Conservation (phyloP, 1,284 basidiomycete genomes). For the Meripilus lineatus region DNA sequence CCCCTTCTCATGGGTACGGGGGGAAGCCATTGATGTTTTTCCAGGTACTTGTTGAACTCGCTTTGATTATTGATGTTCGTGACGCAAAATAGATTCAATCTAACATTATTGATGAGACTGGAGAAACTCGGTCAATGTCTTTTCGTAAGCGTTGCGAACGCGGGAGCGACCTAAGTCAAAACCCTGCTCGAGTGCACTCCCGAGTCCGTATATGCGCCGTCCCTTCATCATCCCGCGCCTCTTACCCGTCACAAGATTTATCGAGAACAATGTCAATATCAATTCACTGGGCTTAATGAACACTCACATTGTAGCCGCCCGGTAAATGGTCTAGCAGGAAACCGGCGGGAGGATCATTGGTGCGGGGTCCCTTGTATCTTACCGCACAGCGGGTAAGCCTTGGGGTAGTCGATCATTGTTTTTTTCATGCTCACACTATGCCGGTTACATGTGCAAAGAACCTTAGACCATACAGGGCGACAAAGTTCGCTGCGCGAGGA, state of each 20-base stretch:
- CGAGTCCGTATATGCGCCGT: constrained; percentile 19
- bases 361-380: constrained; percentile 29
- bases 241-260: constrained; percentile 25
- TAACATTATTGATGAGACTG: constrained; percentile 27
- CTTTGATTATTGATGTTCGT: constrained; percentile 18
- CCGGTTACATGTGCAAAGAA: constrained; percentile 18
- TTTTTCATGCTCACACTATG: constrained; percentile 8
- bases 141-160: constrained; percentile 36
- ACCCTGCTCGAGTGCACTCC: constrained; percentile 28
- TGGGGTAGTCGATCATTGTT: neutral
- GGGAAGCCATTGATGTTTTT: constrained; percentile 26
- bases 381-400: constrained; percentile 24
- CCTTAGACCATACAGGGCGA: constrained; percentile 30
- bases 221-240: neutral
- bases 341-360: constrained; percentile 37
- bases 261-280: constrained; percentile 30
- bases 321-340: constrained; percentile 40
- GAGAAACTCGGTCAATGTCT: constrained; percentile 27
- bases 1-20: too few relatives aligned
- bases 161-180: constrained; percentile 31
- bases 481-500: constrained; percentile 39
- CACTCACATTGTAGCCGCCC: constrained; percentile 33
- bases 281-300: constrained; percentile 32
- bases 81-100: constrained; percentile 30
- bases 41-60: constrained; percentile 21